Evolutionary conservation across 257 asterid species (phyloP).

Genomic region (Solanum arcanum): DNA sequence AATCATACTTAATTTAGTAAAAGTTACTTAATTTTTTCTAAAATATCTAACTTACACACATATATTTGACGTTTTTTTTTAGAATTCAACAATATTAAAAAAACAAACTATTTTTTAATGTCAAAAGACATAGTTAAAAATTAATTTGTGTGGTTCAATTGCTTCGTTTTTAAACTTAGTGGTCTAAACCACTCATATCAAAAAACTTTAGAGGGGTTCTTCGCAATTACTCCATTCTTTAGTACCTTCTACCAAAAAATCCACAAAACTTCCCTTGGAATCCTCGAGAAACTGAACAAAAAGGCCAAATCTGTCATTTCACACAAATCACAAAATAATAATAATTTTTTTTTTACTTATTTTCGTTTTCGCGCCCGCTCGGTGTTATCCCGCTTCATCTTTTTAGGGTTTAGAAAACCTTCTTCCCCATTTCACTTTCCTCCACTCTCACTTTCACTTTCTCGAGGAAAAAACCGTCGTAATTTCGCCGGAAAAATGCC

Average conservation of each 20-base stretch:
- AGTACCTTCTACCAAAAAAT: neutral
- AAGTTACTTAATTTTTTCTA: neutral
- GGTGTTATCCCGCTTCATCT: neutral
- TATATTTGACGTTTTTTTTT: neutral
- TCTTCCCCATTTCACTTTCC: neutral
- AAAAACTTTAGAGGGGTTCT: neutral
- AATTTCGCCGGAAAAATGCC: constrained; percentile 15
- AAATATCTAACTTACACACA: neutral
- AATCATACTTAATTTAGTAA: no score
- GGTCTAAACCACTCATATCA: neutral
- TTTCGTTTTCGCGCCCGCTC: neutral
- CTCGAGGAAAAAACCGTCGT: neutral
- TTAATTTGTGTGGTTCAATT: neutral
- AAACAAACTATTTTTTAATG: neutral
- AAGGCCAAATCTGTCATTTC: neutral
- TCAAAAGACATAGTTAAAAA: neutral
- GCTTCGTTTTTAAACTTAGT: neutral
- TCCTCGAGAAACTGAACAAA: neutral
- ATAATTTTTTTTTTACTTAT: no score
- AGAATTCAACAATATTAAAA: neutral
- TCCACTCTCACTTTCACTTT: neutral
- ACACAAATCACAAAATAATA: neutral
- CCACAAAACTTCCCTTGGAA: neutral
- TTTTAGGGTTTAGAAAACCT: constrained; percentile 33
- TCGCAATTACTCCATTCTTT: neutral